Base-by-base conservation (phyloP, 768 basidiomycete species). In the Sporobolomyces phaffii region DNA sequence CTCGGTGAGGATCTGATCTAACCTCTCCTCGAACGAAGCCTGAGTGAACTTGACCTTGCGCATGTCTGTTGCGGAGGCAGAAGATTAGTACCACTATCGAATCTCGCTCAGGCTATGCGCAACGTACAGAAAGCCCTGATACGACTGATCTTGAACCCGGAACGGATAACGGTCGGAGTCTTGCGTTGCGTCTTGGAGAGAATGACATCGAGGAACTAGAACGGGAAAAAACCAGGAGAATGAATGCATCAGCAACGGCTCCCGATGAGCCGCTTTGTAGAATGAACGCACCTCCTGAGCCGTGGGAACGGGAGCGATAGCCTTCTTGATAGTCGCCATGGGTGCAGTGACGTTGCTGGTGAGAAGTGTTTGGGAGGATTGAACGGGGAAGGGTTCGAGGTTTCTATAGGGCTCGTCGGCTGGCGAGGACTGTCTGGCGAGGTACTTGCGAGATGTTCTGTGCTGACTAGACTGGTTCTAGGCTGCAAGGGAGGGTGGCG, bases 11-110 rank as follows among this genome's bases (percentile, higher is more conserved):
- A 99, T 99, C 38, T 86, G 87, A 61, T 86, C 86, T 34, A 99
- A 84, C 77, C 97, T 93, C 79, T 97, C 93, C 66, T 96, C 92
- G 72, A 98, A 97, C 20, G 89, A 83, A 76, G 97, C 92, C 78
- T 97, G 92, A 4, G 93, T 93, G 78, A 96, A 98, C 79, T 94
- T 98, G 80, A 99, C 94, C 79, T 99, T 99, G 78, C 94, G 86
- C 94, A 98, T 97, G 79, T 99, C 66, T 68, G 54, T 1, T 13
- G 18, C 15, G 22, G 22, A 11, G 14, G 31, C 10, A 40, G n/a
- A n/a, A n/a, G 15, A 34, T 22, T 20, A 96, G 75, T 72, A 76
- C 38, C 13, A 50, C n/a, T 1, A 22, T 11, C 9, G 17, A 26
- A 15, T n/a, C 20, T 31, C 22, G 7, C 13, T 7, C 4, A 9